phyloP scores from a whole-genome alignment of 2,329 filamentous ascomycete genomes.

The Hypoxylon sp. region DNA sequence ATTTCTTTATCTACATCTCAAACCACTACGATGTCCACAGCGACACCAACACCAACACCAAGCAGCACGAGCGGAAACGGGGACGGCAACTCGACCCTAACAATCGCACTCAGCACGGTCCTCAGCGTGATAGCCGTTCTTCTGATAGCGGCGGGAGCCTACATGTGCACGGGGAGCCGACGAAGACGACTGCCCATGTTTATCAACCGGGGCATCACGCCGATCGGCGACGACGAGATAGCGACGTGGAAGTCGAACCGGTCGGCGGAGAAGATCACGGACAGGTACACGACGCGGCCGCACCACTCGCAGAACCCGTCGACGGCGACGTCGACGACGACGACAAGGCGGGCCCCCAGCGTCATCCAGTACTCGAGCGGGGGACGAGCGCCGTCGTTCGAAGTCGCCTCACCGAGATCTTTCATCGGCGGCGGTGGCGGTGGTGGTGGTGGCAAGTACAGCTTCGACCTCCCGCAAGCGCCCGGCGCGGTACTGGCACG shows the following conservation, averaged over 20 bases:
- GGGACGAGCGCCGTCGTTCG: constrained; percentile 45
- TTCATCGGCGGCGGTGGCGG: constrained; percentile 48
- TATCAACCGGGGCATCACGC: constrained; percentile 64
- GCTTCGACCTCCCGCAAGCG: constrained; percentile 53
- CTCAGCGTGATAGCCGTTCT: constrained; percentile 57
- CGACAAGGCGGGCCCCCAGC: constrained; percentile 57
- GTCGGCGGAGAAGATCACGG: constrained; percentile 44
- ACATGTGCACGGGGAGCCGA: constrained; percentile 52
- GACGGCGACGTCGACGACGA: constrained; percentile 47
- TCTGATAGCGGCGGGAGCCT: constrained; percentile 48
- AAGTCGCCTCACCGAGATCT: constrained; percentile 46
- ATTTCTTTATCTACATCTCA: too few relatives aligned
- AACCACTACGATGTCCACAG: constrained; percentile 23
- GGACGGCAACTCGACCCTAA: constrained; percentile 51
- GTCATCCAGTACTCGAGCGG: constrained; percentile 62
- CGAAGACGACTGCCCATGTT: constrained; percentile 55
- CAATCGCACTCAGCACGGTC: constrained; percentile 61
- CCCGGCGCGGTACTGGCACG: constrained; percentile 62
- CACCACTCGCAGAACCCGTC: constrained; percentile 50
- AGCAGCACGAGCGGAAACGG: constrained; percentile 27
- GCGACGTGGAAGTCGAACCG: constrained; percentile 66
- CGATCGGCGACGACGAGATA: constrained; percentile 72
- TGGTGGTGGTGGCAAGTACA: constrained; percentile 54
- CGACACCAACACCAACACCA: constrained; percentile 19
- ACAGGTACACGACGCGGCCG: constrained; percentile 38